Base-by-base conservation (phyloP, 305 asterid species). In the Ajuga reptans region DNA sequence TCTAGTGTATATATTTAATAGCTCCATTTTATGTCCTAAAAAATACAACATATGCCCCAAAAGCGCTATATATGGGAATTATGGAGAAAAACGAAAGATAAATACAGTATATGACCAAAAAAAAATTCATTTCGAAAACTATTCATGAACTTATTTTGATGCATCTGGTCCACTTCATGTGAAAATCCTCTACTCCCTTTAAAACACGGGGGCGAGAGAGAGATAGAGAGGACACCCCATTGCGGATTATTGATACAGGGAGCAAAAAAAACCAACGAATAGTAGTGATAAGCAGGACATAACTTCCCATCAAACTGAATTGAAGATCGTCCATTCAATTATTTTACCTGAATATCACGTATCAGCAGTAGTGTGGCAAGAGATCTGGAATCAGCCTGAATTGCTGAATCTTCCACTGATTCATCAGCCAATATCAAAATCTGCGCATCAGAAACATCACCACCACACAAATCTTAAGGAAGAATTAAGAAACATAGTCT, bases 351-450 rank as follows among this genome's bases (percentile, higher is more conserved):
- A 75, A 91, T 89, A 81, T 91, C 97, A 68, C 95, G 96, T 73
- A 91, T 89, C 81, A 89, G 80, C 72, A 91, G 84, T 65, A 91
- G 81, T 36, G 97, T 91, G 59, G 97, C 93, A 64, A 91, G 95
- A 72, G 97, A 91, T 83, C 97, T 87, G 46, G 97, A 91, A 84
- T 91, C 96, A 63, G 96, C 97, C 85, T 87, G 95, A 67, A 91
- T 87, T 36, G 96, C 96, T 9, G 97, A 89, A 77, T 89, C 96
- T 82, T 91, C 97, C 34, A 91, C 96, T 41, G 97, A 89, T 74
- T 91, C 96, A 79, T 91, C 97, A 33, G 96, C 97, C 82, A 91
- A 80, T 79, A 91, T 91, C 74, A 89, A 83, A 62, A 87, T 91
- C 95, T 91, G 81, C 70, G 69, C 65, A 66, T 75, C 66, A 76